phyloP scores from a whole-genome alignment of 306 rosid genomes.

The Potentilla sterilis region DNA sequence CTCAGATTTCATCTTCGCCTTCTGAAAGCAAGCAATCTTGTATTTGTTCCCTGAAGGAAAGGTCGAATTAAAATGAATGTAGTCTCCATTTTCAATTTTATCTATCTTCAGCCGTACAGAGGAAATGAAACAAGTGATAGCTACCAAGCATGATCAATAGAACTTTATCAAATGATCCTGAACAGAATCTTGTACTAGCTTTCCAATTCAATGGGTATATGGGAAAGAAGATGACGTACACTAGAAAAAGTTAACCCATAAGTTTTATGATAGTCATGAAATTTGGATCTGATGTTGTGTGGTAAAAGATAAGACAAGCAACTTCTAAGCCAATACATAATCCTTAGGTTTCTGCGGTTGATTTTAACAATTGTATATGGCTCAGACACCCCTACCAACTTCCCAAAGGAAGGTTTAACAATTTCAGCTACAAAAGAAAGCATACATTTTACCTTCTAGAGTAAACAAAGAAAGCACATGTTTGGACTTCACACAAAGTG shows the following conservation, averaged over 20 bases:
- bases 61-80: neutral
- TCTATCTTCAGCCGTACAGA: neutral
- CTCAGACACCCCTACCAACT: neutral
- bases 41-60: constrained; percentile 74
- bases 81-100: neutral
- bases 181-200: neutral
- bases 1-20: constrained; percentile 58
- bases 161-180: neutral
- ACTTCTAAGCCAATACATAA: neutral
- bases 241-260: neutral
- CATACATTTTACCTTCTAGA: neutral
- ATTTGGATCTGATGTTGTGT: neutral
- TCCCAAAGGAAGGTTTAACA: neutral
- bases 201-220: neutral
- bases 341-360: neutral
- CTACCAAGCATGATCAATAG: neutral
- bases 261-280: neutral
- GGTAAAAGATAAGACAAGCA: neutral
- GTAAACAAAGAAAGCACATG: neutral
- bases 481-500: neutral
- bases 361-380: neutral
- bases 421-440: neutral
- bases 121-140: neutral
- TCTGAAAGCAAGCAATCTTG: constrained; percentile 83
- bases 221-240: neutral